Conservation (phyloP, 1,284 basidiomycete species). For the Microbotryum intermedium region DNA sequence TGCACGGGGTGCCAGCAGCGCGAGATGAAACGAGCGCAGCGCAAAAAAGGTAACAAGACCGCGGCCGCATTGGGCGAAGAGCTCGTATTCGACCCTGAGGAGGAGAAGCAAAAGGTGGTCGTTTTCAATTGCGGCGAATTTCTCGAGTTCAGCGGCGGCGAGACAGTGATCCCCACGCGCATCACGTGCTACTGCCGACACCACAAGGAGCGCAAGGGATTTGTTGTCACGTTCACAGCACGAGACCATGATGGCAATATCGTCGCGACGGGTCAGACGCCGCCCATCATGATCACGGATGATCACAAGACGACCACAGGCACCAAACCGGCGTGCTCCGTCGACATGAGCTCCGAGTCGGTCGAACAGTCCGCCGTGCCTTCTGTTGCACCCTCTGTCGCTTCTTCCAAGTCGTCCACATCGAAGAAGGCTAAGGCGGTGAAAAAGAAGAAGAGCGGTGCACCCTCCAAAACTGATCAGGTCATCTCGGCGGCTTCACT, state of each 20-base stretch:
- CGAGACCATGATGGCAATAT: constrained; percentile 69
- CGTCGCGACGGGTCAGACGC: constrained; percentile 73
- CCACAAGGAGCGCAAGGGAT: constrained; percentile 94
- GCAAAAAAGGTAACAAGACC: constrained; percentile 51
- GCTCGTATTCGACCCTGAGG: constrained; percentile 29
- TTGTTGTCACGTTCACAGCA: constrained; percentile 82
- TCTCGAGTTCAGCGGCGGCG: constrained; percentile 80
- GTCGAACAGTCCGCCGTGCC: constrained; percentile 12
- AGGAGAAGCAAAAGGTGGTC: constrained; percentile 58
- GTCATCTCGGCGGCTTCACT: too few relatives aligned
- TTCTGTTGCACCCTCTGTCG: constrained; percentile 1
- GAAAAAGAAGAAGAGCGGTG: constrained; percentile 12
- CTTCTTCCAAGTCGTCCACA: not conserved
- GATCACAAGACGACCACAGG: constrained; percentile 77
- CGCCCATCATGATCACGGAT: constrained; percentile 98
- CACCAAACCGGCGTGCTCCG: constrained; percentile 28
- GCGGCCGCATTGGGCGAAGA: constrained; percentile 29
- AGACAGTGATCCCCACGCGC: constrained; percentile 79
- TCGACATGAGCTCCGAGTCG: constrained; percentile 3
- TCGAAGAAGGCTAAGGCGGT: not conserved
- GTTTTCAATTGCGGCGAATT: constrained; percentile 94
- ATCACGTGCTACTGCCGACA: constrained; percentile 99
- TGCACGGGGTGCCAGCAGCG: constrained; percentile 31
- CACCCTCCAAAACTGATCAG: not conserved
- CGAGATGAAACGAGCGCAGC: constrained; percentile 59